Evolutionary conservation across 2,329 filamentous ascomycete genomes (phyloP), one percentile per base, ranked within the genome.

Genomic region (Sclerotinia sclerotiorum): DNA sequence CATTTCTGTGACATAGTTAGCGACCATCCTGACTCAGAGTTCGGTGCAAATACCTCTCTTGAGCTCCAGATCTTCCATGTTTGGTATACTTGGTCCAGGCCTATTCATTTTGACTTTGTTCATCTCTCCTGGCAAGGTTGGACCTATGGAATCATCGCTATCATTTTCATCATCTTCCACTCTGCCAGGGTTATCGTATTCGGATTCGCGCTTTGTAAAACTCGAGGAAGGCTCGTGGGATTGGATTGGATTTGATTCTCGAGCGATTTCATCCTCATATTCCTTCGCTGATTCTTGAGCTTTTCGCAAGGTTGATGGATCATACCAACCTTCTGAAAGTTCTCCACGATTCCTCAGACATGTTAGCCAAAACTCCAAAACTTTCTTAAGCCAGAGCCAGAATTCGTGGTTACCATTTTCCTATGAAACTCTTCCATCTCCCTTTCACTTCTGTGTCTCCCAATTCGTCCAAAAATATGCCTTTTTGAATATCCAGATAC

Each of bases 281-380:
- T 63, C 70, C 7, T 61, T 55, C 10, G 71, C 62, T 61, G 69
- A 65, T 70, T 71, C 74, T 35, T 73, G 57, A 13, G 77, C 74
- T 71, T 76, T 78, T 13, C 78, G 77, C 42, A 78, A 72, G 11
- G 80, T 91, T 69, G 85, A 85, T 10, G 93, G 91, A 76, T 96
- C 92, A 79, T 98, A 99, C 94, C 94, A 99, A 58, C 92, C 92
- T 79, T 94, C 90, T 5, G 91, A 90, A 71, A 98, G 83, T 80
- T 94, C 92, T 76, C 89, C 90, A 74, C 88, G 87, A 81, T 99
- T 99, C 88, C 88, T 90, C 78, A 75, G 73, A 73, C 73, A 79
- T 78, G 81, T 87, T 78, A 88, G 83, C 61, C 61, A 46, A 27
- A 35, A 56, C 5, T 32, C 42, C 24, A 54, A 61, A 17, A 27